Evolutionary conservation across 495 filamentous ascomycete species (phyloP).

Genomic region (Tuber melanosporum): DNA sequence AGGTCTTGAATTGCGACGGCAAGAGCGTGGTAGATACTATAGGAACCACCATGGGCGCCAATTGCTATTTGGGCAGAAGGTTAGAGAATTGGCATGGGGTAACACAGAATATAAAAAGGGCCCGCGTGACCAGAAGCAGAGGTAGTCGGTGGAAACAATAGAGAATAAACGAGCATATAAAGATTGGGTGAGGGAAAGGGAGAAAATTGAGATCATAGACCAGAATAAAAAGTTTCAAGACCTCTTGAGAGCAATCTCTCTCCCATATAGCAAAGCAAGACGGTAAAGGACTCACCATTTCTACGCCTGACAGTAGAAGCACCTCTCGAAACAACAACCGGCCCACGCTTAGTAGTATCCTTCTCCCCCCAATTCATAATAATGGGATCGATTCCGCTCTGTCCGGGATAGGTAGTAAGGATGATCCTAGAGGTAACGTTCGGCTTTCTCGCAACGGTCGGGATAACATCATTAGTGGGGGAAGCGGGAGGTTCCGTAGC

Average conservation of each 20-base stretch:
- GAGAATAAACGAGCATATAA: background rate
- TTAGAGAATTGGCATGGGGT: constrained; percentile 29
- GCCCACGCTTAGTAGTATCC: constrained; percentile 68
- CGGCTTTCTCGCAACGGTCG: constrained; percentile 18
- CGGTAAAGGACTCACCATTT: constrained; percentile 59
- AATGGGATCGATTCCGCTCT: constrained; percentile 86
- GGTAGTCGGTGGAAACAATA: constrained; percentile 5
- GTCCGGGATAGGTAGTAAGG: constrained; percentile 78
- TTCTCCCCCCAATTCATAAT: constrained; percentile 79
- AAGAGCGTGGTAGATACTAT: constrained; percentile 91
- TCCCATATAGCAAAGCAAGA: background rate
- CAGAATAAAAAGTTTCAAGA: background rate
- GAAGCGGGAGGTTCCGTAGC: constrained; percentile 24
- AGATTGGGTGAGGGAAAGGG: background rate
- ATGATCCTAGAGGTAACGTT: constrained; percentile 58
- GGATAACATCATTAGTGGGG: constrained; percentile 24
- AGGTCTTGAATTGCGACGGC: constrained; percentile 88
- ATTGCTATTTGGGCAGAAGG: constrained; percentile 45
- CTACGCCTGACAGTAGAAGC: constrained; percentile 70
- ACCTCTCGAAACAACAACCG: constrained; percentile 80
- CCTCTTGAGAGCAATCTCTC: background rate
- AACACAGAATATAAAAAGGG: constrained; percentile 7
- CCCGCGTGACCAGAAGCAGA: constrained; percentile 2
- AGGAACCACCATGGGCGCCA: constrained; percentile 92
- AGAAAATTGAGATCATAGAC: background rate